Percentiles rank a stretch among this genome's conserved stretches.
phyloP scores from a whole-genome alignment of 768 basidiomycete species.

The Termitomyces eurrhizus region DNA sequence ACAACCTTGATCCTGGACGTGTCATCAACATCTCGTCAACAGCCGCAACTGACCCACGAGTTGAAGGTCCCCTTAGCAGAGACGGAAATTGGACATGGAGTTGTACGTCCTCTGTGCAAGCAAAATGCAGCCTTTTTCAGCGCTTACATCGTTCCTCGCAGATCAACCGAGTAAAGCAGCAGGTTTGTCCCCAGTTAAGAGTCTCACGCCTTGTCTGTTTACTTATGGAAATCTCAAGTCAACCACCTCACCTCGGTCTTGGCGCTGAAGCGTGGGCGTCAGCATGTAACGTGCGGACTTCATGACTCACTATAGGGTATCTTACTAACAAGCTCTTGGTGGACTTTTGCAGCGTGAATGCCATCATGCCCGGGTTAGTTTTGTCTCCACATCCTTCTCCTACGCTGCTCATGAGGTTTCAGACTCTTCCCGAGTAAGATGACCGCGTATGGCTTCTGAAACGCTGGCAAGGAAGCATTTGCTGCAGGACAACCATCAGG shows the following conservation, averaged over 20 bases:
- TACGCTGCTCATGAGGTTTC: neutral
- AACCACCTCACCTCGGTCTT: slow-evolving; percentile 78
- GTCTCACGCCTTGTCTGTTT: neutral
- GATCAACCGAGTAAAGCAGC: slow-evolving; percentile 86
- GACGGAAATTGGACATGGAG: slow-evolving; percentile 70
- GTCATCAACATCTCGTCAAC: slow-evolving; percentile 84
- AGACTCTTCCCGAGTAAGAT: slow-evolving; percentile 82
- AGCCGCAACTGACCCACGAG: slow-evolving; percentile 49
- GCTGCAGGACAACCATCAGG: slow-evolving; percentile 61
- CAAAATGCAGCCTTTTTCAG: neutral
- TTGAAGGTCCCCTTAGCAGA: slow-evolving; percentile 47
- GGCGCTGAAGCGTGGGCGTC: slow-evolving; percentile 57
- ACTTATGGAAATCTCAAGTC: slow-evolving; percentile 29
- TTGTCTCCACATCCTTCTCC: neutral
- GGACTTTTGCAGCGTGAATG: slow-evolving; percentile 64
- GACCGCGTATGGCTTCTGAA: slow-evolving; percentile 69
- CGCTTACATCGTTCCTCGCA: slow-evolving; percentile 22
- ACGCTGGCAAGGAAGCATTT: slow-evolving; percentile 47
- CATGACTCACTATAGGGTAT: slow-evolving; percentile 9
- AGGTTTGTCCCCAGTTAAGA: slow-evolving; percentile 29
- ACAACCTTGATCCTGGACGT: slow-evolving; percentile 59
- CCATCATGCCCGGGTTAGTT: slow-evolving; percentile 72
- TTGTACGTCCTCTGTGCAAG: slow-evolving; percentile 48
- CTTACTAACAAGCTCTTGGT: neutral
- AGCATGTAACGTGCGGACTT: slow-evolving; percentile 59